phyloP scores from a whole-genome alignment of 73 alveolate genomes.

The Blepharisma japonicum region DNA sequence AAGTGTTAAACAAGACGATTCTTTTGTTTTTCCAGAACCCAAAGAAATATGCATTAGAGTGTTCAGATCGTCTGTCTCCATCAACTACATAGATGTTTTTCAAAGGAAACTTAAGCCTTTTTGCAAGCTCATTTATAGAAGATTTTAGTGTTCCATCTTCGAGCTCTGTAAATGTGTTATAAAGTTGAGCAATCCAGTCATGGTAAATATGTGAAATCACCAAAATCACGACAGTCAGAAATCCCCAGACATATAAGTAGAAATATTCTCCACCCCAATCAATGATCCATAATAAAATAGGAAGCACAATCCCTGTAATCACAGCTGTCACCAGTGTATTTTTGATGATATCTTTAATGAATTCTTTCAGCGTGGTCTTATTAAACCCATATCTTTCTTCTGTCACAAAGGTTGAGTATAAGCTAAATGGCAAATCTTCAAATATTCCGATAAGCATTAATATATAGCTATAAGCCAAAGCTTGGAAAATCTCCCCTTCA shows the following conservation, averaged over 20 bases:
- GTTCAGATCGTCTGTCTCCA: conserved; percentile 79
- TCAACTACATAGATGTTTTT: conserved; percentile 84
- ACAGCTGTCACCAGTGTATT: conserved; percentile 48
- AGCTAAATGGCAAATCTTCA: conserved; percentile 46
- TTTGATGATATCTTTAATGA: conserved; percentile 64
- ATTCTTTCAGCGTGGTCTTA: conserved; percentile 55
- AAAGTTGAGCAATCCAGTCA: conserved; percentile 83
- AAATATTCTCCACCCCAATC: conserved; percentile 87
- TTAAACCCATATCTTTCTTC: conserved; percentile 79
- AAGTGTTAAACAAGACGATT: conserved; percentile 89
- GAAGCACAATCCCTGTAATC: conserved; percentile 59
- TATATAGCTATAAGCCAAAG: conserved; percentile 14
- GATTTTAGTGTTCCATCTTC: conserved; percentile 76
- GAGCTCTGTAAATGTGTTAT: conserved; percentile 83
- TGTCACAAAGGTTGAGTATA: conserved; percentile 63
- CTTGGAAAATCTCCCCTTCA: not conserved
- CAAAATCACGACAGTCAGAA: conserved; percentile 55
- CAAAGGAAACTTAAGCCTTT: conserved; percentile 76
- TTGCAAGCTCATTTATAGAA: conserved; percentile 70
- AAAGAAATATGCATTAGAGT: conserved; percentile 91
- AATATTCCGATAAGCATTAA: not conserved
- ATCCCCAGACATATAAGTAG: conserved; percentile 63
- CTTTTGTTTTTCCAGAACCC: conserved; percentile 89
- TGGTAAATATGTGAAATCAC: conserved; percentile 73
- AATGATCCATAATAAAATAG: conserved; percentile 64